These are phyloP conservation scores for Cladosporium sp. DNA, from an alignment of 2,329 filamentous ascomycete genomes.

Conservation along the genomic window DNA sequence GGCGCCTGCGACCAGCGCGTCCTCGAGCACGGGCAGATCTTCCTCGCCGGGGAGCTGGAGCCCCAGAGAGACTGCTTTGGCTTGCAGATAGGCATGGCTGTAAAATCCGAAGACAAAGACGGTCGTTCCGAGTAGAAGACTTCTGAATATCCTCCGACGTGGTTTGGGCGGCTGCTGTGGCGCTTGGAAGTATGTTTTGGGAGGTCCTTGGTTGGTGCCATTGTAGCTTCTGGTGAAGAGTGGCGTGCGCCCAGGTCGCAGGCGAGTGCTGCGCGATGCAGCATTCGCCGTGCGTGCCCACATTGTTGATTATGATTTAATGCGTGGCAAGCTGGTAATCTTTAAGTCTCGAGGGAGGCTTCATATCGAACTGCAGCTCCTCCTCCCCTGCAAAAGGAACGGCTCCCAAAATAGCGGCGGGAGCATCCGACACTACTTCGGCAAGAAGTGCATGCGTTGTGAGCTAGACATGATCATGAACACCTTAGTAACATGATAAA, in stretches of 20 bases:
- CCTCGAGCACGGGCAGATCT: slow-evolving; percentile 11
- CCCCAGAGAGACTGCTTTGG: slow-evolving; percentile 13
- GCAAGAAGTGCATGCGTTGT: too few relatives aligned
- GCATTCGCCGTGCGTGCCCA: slow-evolving; percentile 7
- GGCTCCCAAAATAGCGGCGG: too few relatives aligned
- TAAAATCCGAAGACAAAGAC: slow-evolving; percentile 22
- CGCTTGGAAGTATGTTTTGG: slow-evolving; percentile 29
- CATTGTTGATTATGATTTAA: background rate
- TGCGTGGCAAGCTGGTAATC: too few relatives aligned
- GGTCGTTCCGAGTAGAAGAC: slow-evolving; percentile 19
- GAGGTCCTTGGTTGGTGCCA: slow-evolving; percentile 18
- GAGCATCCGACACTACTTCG: too few relatives aligned
- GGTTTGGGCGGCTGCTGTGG: slow-evolving; percentile 21
- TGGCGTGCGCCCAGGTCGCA: slow-evolving; percentile 11
- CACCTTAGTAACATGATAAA: too few relatives aligned
- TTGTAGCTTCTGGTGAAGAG: slow-evolving; percentile 22
- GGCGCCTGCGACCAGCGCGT: slow-evolving; percentile 17
- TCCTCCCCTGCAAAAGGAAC: too few relatives aligned
- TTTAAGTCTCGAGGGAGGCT: too few relatives aligned
- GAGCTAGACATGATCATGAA: too few relatives aligned
- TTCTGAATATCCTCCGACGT: slow-evolving; percentile 18
- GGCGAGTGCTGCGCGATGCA: slow-evolving; percentile 1
- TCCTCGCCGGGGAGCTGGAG: slow-evolving; percentile 12
- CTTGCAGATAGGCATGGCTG: slow-evolving; percentile 16
- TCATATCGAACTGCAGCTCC: too few relatives aligned